A percentile compares a stretch with the other conserved stretches of the same genome.
Conservation (phyloP, 2,329 filamentous ascomycete genomes). For the Penicillium olsonii region DNA sequence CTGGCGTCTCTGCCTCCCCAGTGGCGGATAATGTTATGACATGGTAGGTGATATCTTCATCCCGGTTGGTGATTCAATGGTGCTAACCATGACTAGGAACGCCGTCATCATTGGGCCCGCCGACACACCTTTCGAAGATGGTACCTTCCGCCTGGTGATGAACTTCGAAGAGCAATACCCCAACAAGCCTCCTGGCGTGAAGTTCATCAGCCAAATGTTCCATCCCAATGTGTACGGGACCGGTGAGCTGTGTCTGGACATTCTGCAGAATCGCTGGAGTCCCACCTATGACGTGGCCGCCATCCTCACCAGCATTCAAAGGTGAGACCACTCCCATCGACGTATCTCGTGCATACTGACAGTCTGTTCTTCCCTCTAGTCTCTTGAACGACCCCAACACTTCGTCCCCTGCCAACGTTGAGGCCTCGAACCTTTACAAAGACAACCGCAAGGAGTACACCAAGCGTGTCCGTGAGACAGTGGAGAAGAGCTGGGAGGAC, state of each 20-base stretch:
- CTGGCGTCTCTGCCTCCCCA: slow-evolving; percentile 92
- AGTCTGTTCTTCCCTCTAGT: slow-evolving; percentile 51
- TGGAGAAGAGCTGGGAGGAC: slow-evolving; percentile 99
- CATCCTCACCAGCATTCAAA: slow-evolving; percentile 96
- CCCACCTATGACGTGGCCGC: slow-evolving; percentile 98
- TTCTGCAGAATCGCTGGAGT: slow-evolving; percentile 97
- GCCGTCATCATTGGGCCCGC: slow-evolving; percentile 96
- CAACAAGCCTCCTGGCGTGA: slow-evolving; percentile 96
- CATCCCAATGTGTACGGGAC: slow-evolving; percentile 98
- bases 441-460: slow-evolving; percentile 96
- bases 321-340: slow-evolving; percentile 54
- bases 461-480: slow-evolving; percentile 91
- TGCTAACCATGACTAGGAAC: slow-evolving; percentile 65
- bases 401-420: slow-evolving; percentile 95
- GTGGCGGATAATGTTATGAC: slow-evolving; percentile 62
- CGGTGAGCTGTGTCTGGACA: slow-evolving; percentile 93
- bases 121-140: slow-evolving; percentile 97
- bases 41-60: slow-evolving; percentile 27
- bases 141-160: slow-evolving; percentile 97
- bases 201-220: slow-evolving; percentile 99
- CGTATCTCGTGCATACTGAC: not conserved
- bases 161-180: slow-evolving; percentile 99
- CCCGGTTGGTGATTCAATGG: not conserved
- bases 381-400: slow-evolving; percentile 97
- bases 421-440: slow-evolving; percentile 97